Evolutionary conservation across 805 yeast species (phyloP), one percentile per base, ranked within the genome.

Genomic region (Cyberlindnera xylosilytica): DNA sequence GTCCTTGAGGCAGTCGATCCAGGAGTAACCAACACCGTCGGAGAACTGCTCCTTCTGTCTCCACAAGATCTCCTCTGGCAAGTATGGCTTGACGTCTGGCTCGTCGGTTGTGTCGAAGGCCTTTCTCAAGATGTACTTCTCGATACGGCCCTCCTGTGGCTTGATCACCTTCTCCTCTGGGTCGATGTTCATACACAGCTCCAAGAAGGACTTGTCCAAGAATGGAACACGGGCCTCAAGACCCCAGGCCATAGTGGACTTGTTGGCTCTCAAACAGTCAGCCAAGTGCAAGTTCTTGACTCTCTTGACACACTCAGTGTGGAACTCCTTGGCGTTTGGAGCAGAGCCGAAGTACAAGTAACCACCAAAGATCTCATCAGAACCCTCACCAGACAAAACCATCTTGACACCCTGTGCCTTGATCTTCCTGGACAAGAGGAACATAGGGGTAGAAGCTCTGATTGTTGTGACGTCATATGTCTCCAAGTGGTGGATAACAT

Each of bases 211-310:
- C 72, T 82, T 87, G 72, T 93, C 99, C 71, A 93, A 78, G 86
- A 93, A 93, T 55, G 99, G 99, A 55, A 93, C 99, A 72, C 99
- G 86, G 49, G 99, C 99, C 73, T 93, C 99, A 52, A 93, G 78
- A 68, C 99, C 99, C 99, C 99, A 93, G 34, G 99, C 98, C 97
- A 93, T 87, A 46, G 99, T 93, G 26, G 97, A 90, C 73, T 93
- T 93, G 86, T 93, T 93, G 52, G 99, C 99, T 70, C 99, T 84
- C 65, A 93, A 73, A 74, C 98, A 91, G 73, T 93, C 99, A 49
- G 98, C 88, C 56, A 81, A 81, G 69, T 93, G 97, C 70, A 93
- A 77, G 91, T 93, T 90, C 77, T 93, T 88, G 58, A 93, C 97
- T 68, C 99, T 80, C 73, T 84, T 76, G 50, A 93, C 96, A 70